Evolutionary conservation across 2,329 filamentous ascomycete species (phyloP).

Genomic region (Neoscytalidium dimidiatum): DNA sequence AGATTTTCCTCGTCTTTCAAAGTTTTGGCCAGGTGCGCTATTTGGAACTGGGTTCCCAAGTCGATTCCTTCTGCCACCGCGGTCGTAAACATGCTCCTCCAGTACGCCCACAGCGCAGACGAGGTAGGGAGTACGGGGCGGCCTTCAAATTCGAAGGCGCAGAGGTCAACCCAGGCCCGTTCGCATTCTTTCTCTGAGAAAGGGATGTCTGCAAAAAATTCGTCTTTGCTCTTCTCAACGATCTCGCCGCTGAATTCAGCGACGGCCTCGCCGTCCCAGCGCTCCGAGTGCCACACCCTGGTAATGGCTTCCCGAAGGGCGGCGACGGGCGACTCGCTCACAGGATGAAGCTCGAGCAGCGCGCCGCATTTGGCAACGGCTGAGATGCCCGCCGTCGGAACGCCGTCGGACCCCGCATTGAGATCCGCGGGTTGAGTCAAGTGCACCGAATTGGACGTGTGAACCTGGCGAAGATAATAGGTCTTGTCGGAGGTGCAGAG

Average conservation of each 20-base stretch:
- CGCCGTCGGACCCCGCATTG: constrained; percentile 35
- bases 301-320: constrained; percentile 38
- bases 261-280: constrained; percentile 29
- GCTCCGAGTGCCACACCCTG: constrained; percentile 18
- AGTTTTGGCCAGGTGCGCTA: constrained; percentile 32
- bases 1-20: constrained; percentile 35
- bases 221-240: constrained; percentile 32
- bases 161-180: constrained; percentile 51
- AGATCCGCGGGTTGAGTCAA: constrained; percentile 49
- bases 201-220: constrained; percentile 53
- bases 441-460: constrained; percentile 65
- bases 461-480: constrained; percentile 64
- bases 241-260: constrained; percentile 29
- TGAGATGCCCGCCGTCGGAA: constrained; percentile 34
- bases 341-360: constrained; percentile 45
- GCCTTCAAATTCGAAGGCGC: constrained; percentile 52
- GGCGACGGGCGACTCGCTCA: constrained; percentile 35
- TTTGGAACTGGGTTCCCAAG: constrained; percentile 41
- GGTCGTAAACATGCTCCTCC: constrained; percentile 47
- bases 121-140: constrained; percentile 51
- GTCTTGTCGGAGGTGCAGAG: constrained; percentile 61
- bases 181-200: constrained; percentile 55
- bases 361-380: constrained; percentile 48
- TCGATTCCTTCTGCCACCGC: constrained; percentile 44
- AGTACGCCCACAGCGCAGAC: constrained; percentile 49